Evolutionary conservation across 345 rosid genomes (phyloP), one percentile per base, ranked within the genome.

Genomic region (Populus simonii): DNA sequence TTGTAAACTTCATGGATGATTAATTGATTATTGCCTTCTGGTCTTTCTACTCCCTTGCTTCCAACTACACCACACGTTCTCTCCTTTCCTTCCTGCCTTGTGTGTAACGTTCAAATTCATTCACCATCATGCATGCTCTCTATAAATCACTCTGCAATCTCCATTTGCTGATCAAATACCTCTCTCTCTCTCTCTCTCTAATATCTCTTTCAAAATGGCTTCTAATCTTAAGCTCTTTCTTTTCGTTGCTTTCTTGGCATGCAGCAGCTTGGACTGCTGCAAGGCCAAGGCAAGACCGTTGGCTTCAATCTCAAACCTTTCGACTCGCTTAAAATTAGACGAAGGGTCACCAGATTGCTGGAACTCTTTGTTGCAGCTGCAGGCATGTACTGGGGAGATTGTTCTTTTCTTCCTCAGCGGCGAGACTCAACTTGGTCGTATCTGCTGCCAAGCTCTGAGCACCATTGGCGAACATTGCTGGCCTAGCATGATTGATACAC

Each of bases 301-400:
- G 59, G 70, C 22, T 25, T 55, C 76, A 17, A 31, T 27, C 67
- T 70, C 75, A 17, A 51, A 7, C 55, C 85, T 86, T 4, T 65
- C 17, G 33, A 71, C 84, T 36, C 72, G 93, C 16, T 76, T 88
- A 71, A 89, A 82, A 55, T 71, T 89, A 63, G 86, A 85, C 8
- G 86, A 84, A 25, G 89, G 83, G 31, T 79, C 93, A 5, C 16
- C 87, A 0, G 78, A 77, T 72, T 94, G 97, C 75, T 92, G 97
- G 97, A 93, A 83, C 72, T 90, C 97, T 27, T 45, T 92, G 83
- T 78, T 88, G 70, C 88, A 90, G 82, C 92, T 92, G 18, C 93
- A 92, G 73, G 82, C 93, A 20, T 92, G 98, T 69, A 85, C 92
- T 0, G 96, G 93, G 1, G 97, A 90, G 84, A 78, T 94, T 3